Evolutionary conservation across 75 land plant species (phyloP), one percentile per base, ranked within the genome.

Genomic region (Sequoia sempervirens): DNA sequence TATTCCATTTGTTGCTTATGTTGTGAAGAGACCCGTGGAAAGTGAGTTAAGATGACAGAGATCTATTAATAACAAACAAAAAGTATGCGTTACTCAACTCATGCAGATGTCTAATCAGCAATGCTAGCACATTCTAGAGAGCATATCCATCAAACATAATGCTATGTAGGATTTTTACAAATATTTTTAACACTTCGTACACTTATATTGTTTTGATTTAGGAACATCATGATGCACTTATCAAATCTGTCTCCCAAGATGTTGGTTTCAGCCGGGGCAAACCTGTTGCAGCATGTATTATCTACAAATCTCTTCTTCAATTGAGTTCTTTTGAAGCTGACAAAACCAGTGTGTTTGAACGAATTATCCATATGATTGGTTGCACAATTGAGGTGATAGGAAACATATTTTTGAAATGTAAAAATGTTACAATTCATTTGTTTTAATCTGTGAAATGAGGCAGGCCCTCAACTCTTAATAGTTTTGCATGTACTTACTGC

Each of bases 301-400:
- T 93, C 40, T 96, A 92, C 92, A 96, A 96, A 81, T 87, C 93
- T 76, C 89, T 96, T 78, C 91, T 96, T 75, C 99, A 95, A 32
- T 96, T 97, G 99, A 91, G 95, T 72, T 93, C 95, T 2, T 95
- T 96, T 91, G 97, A 96, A 89, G 95, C 95, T 70, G 99, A 96
- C 36, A 95, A 89, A 82, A 96, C 99, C 23, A 93, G 87, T 82
- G 94, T 96, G 68, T 96, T 96, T 88, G 97, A 96, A 80, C 92
- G 94, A 26, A 96, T 96, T 30, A 95, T 95, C 83, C 95, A 95
- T 11, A 90, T 97, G 53, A 95, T 96, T 80, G 88, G 92, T 41
- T 87, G 93, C 80, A 92, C 95, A 34, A 88, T 95, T 86, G 99
- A 96, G 89, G 97, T 92, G 82, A n/a, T 61, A 79, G 1, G 11